Percentiles rank a stretch among this genome's conserved stretches.
phyloP scores from a whole-genome alignment of 2,329 filamentous ascomycete genomes.

The Paraphaeosphaeria minitans region DNA sequence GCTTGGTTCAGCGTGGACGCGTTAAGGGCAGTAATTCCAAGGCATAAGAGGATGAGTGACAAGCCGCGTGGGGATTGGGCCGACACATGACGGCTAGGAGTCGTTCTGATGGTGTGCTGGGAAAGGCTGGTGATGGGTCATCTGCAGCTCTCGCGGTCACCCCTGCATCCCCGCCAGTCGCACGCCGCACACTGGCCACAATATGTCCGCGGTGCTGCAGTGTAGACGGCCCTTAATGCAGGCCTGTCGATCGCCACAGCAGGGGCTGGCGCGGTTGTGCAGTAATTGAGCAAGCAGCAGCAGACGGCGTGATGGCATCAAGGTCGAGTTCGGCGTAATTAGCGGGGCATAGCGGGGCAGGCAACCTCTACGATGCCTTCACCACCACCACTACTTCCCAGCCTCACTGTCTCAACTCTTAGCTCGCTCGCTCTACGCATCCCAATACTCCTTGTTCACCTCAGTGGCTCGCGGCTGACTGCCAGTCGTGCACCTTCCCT shows the following conservation, averaged over 20 bases:
- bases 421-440: conserved; percentile 13
- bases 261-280: conserved; percentile 19
- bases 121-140: conserved; percentile 30
- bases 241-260: conserved; percentile 36
- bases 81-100: conserved; percentile 29
- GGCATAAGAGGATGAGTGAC: conserved; percentile 39
- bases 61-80: conserved; percentile 34
- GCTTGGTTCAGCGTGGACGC: conserved; percentile 41
- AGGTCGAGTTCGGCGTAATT: neutral
- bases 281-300: conserved; percentile 24
- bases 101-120: conserved; percentile 34
- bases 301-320: conserved; percentile 6
- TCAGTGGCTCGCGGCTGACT: conserved; percentile 29
- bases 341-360: conserved; percentile 6
- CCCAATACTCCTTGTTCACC: conserved; percentile 25
- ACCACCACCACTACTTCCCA: conserved; percentile 18
- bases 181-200: conserved; percentile 32
- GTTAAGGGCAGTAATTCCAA: conserved; percentile 34
- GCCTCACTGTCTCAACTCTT: conserved; percentile 30
- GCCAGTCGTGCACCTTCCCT: conserved; percentile 18
- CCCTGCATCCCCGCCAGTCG: conserved; percentile 28
- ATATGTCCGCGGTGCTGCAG: conserved; percentile 27
- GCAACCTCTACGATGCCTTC: conserved; percentile 12
- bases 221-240: conserved; percentile 38
- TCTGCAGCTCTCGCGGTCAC: conserved; percentile 27